Conservation (phyloP, 345 rosid genomes). For the Brassica juncea region DNA sequence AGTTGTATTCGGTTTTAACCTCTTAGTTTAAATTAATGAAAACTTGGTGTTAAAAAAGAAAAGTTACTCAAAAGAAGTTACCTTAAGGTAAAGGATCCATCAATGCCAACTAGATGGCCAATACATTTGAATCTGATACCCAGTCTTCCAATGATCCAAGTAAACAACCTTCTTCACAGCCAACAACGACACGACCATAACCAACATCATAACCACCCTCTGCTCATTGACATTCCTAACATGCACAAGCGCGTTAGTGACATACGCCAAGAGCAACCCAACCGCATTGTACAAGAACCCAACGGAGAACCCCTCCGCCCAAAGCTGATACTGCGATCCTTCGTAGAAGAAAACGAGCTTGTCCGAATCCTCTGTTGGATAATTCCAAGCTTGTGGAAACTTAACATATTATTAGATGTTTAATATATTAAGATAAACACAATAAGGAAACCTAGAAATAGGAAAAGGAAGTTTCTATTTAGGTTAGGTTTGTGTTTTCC, state of each 20-base stretch:
- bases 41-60: too few species aligned
- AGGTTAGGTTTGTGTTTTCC: too few species aligned
- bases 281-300: slow-evolving; percentile 77
- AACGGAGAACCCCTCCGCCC: slow-evolving; percentile 71
- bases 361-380: slow-evolving; percentile 46
- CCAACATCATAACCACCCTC: slow-evolving; percentile 51
- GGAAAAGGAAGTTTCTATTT: too few species aligned
- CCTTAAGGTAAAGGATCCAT: slow-evolving; percentile 7
- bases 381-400: too few species aligned
- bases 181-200: slow-evolving; percentile 60
- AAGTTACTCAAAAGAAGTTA: not conserved
- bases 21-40: too few species aligned
- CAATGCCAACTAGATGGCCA: slow-evolving; percentile 63
- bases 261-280: slow-evolving; percentile 62
- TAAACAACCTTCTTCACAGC: slow-evolving; percentile 64
- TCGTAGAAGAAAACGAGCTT: slow-evolving; percentile 66
- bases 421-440: too few species aligned
- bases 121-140: slow-evolving; percentile 61
- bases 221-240: slow-evolving; percentile 54
- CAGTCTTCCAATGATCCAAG: slow-evolving; percentile 90
- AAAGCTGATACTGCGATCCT: slow-evolving; percentile 75
- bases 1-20: too few species aligned
- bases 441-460: too few species aligned
- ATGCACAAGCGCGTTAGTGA: slow-evolving; percentile 59
- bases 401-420: too few species aligned